Conservation (phyloP, 176 grass and related monocot genomes). For the Avena eriantha region DNA sequence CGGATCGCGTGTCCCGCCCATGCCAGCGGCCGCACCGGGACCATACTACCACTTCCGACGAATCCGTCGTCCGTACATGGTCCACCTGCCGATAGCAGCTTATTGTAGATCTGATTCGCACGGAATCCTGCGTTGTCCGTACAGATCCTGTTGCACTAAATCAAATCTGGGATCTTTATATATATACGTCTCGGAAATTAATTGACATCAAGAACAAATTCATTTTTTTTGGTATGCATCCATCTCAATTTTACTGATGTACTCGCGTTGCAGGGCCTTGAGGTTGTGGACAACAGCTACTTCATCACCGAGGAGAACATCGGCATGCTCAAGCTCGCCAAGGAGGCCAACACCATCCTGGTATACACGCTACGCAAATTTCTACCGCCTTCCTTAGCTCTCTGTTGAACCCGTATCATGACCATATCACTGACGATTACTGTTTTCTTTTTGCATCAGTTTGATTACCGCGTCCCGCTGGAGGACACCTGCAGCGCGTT, state of each 20-base stretch:
- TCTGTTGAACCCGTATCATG: no score
- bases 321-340: constrained; percentile 93
- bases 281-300: constrained; percentile 82
- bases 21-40: background rate
- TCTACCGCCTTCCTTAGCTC: no score
- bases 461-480: constrained; percentile 84
- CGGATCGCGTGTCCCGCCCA: background rate
- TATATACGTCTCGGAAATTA: no score
- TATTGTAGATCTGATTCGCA: constrained; percentile 16
- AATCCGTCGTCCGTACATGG: constrained; percentile 21
- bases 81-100: background rate
- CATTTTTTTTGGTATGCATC: background rate
- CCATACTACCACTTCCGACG: constrained; percentile 33
- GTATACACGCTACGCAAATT: no score
- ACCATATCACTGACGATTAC: no score
- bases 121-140: background rate
- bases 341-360: constrained; percentile 80
- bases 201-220: no score
- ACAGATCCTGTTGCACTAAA: no score
- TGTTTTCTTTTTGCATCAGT: background rate
- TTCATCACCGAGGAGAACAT: constrained; percentile 94
- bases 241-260: background rate
- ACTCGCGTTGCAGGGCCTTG: constrained; percentile 51
- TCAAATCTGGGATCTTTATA: background rate
- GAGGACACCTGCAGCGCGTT: constrained; percentile 63